Evolutionary conservation across 1,284 basidiomycete species (phyloP).

Genomic region (Rhodotorula glutinis): DNA sequence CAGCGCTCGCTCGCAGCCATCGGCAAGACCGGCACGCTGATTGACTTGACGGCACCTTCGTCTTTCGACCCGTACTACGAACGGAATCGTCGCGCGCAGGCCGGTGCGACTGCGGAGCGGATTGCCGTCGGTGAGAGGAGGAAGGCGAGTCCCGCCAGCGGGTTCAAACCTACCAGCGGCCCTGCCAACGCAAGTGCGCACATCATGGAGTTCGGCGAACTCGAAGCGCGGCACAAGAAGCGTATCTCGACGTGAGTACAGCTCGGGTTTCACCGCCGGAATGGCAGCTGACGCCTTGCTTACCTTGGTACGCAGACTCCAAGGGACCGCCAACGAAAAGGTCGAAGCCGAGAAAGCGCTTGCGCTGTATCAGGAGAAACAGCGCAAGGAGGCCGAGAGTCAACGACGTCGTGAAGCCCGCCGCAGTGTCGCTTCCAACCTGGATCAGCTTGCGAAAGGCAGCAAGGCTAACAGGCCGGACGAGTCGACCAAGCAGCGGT

Average conservation of each 20-base stretch:
- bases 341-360: conserved; percentile 13
- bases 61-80: conserved; percentile 24
- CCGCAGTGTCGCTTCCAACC: not conserved
- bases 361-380: conserved; percentile 10
- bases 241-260: conserved; percentile 27
- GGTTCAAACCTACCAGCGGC: not conserved
- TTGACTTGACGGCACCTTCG: conserved; percentile 20
- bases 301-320: conserved; percentile 10
- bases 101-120: conserved; percentile 11
- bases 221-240: conserved; percentile 32
- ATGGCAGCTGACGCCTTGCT: no score
- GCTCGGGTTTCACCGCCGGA: not conserved
- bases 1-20: not conserved
- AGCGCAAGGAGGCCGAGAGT: conserved; percentile 15
- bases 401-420: conserved; percentile 14
- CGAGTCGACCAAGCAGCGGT: not conserved
- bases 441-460: conserved; percentile 1
- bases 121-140: conserved; percentile 22
- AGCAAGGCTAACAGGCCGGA: no score
- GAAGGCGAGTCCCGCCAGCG: not conserved
- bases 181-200: not conserved
- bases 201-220: conserved; percentile 32
- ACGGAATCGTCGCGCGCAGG: not conserved
- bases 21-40: conserved; percentile 8
- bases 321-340: conserved; percentile 18